Percentiles rank a stretch among this genome's conserved stretches.
Conservation (phyloP, 306 rosid genomes). For the Rubus parviflorus region DNA sequence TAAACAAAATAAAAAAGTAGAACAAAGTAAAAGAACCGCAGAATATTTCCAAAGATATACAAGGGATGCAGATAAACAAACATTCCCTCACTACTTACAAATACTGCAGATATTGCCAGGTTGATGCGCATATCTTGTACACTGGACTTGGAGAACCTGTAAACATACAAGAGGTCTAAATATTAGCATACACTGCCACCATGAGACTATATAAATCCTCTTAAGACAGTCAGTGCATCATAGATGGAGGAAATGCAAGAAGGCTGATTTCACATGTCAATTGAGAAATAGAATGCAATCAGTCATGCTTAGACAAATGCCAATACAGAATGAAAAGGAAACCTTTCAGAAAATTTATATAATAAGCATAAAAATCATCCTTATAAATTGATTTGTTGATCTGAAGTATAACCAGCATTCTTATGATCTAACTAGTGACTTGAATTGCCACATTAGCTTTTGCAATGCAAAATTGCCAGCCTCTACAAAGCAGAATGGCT, state of each 20-base stretch:
- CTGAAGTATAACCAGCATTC: conserved; percentile 1
- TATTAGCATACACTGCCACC: conserved; percentile 10
- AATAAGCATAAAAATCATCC: neutral
- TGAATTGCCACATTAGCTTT: neutral
- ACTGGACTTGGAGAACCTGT: conserved; percentile 85
- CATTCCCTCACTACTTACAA: conserved; percentile 62
- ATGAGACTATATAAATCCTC: conserved; percentile 8
- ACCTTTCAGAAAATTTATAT: neutral
- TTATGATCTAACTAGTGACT: neutral
- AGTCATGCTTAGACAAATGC: neutral
- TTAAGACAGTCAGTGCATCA: neutral
- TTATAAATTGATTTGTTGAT: neutral
- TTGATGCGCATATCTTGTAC: conserved; percentile 73
- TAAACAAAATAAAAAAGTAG: neutral
- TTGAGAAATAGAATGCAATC: neutral
- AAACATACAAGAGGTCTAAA: conserved; percentile 38
- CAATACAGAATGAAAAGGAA: neutral
- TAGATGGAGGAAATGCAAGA: neutral
- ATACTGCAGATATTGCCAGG: conserved; percentile 80
- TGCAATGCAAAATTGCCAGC: neutral
- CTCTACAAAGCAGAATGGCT: neutral
- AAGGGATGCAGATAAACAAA: conserved; percentile 3
- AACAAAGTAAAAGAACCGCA: neutral
- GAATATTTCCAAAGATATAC: neutral
- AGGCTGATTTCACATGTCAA: neutral